Conservation (phyloP, 163 green algal species). For the Scenedesmus sp. region DNA sequence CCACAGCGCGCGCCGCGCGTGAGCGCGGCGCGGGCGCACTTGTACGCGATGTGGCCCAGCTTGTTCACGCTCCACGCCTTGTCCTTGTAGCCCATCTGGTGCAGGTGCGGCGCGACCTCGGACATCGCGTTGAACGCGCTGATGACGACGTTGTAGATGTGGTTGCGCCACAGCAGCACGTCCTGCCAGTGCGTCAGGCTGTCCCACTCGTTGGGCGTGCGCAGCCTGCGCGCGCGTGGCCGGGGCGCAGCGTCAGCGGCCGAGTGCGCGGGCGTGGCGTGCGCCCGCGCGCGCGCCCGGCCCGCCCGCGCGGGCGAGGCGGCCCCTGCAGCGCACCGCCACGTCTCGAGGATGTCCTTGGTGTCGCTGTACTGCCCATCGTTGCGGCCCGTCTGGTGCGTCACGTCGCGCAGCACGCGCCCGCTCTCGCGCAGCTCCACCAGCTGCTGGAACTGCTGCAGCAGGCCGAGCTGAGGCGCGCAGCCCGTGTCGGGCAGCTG, state of each 20-base stretch:
- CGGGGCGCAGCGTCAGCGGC: too few relatives aligned
- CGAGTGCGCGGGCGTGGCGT: too few relatives aligned
- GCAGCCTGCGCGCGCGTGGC: constrained; percentile 74
- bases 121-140: constrained; percentile 52
- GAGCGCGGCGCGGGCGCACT: too few relatives aligned
- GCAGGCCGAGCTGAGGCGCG: constrained; percentile 59
- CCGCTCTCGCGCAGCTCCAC: constrained; percentile 93
- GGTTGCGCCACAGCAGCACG: constrained; percentile 95
- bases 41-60: constrained; percentile 82
- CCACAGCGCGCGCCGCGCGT: too few relatives aligned
- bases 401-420: constrained; percentile 60
- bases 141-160: constrained; percentile 96
- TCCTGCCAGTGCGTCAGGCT: constrained; percentile 88
- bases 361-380: constrained; percentile 50
- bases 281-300: too few relatives aligned
- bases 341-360: constrained; percentile 94
- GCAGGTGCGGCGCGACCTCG: constrained; percentile 64
- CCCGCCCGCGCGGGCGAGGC: too few relatives aligned
- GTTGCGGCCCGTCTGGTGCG: constrained; percentile 1
- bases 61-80: constrained; percentile 98
- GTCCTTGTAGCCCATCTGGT: constrained; percentile 89
- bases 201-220: constrained; percentile 97
- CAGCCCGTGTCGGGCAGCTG: constrained; percentile 87
- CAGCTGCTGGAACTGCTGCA: constrained; percentile 85
- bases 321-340: constrained; percentile 68